Evolutionary conservation across 2,329 filamentous ascomycete genomes (phyloP).

Genomic region (Penicillium sp.): DNA sequence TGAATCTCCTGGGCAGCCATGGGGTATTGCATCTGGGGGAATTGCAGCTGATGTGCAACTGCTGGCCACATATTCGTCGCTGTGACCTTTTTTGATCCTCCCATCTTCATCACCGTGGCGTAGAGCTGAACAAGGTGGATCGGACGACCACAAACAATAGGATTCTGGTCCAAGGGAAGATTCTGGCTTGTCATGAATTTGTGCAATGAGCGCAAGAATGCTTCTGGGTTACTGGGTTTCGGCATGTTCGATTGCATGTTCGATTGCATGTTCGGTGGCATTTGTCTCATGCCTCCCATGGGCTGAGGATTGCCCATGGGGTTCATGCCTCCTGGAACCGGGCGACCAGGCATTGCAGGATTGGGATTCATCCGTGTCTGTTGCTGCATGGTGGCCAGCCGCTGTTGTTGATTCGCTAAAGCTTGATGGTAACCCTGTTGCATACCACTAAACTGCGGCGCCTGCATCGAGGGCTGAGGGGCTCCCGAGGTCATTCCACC

Average conservation of each 20-base stretch:
- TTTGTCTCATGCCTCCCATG: constrained; percentile 50
- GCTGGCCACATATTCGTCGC: constrained; percentile 69
- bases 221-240: constrained; percentile 54
- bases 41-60: constrained; percentile 62
- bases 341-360: constrained; percentile 35
- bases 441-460: constrained; percentile 50
- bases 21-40: constrained; percentile 62
- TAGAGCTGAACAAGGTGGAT: constrained; percentile 77
- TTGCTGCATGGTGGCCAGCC: constrained; percentile 78
- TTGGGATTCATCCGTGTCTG: constrained; percentile 61
- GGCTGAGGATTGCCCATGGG: constrained; percentile 41
- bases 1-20: constrained; percentile 67
- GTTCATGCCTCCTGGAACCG: constrained; percentile 36
- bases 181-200: constrained; percentile 74
- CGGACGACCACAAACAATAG: constrained; percentile 68
- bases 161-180: constrained; percentile 70
- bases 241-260: constrained; percentile 36
- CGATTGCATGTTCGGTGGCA: constrained; percentile 42
- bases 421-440: constrained; percentile 50
- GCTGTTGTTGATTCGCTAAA: constrained; percentile 67
- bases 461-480: constrained; percentile 43
- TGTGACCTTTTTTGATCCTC: constrained; percentile 72
- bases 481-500: constrained; percentile 38
- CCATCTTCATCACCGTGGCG: constrained; percentile 69
- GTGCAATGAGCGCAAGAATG: constrained; percentile 72